These are phyloP conservation scores for Botrytis fragariae DNA, from an alignment of 2,329 filamentous ascomycete species.

Conservation along the genomic window DNA sequence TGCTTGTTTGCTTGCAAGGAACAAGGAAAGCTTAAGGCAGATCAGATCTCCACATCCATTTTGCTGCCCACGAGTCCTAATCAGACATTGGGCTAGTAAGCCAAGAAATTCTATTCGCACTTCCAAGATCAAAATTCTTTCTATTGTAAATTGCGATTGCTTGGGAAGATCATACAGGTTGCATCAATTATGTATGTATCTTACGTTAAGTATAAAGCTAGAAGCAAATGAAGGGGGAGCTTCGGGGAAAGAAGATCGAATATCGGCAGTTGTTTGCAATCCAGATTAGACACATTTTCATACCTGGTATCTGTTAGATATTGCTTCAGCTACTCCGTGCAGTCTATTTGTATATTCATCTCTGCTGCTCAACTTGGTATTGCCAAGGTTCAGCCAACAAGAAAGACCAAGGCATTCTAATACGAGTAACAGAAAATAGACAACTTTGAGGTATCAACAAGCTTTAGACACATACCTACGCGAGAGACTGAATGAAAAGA, in stretches of 20 bases:
- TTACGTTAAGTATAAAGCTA: no score
- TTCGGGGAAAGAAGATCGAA: neutral
- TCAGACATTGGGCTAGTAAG: neutral
- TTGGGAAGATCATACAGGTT: neutral
- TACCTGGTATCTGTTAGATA: neutral
- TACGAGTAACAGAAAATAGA: slow-evolving; percentile 1
- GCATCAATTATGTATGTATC: neutral
- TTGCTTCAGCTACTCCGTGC: neutral
- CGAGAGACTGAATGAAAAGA: neutral
- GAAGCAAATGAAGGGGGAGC: neutral
- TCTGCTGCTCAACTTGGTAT: neutral
- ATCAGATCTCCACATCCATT: slow-evolving; percentile 18
- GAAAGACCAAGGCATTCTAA: neutral
- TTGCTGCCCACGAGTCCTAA: slow-evolving; percentile 1
- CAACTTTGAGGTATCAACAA: neutral
- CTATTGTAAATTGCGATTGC: neutral
- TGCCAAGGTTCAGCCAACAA: slow-evolving; percentile 10
- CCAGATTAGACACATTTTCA: neutral
- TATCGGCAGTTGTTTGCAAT: neutral
- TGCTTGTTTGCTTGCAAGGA: slow-evolving; percentile 2
- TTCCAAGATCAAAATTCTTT: neutral
- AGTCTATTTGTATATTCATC: neutral
- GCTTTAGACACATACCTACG: neutral
- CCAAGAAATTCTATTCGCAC: slow-evolving; percentile 11
- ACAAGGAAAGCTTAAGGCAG: slow-evolving; percentile 13